Evolutionary conservation across 148 eudicot genomes (phyloP).

Genomic region (Linanthus parryae): DNA sequence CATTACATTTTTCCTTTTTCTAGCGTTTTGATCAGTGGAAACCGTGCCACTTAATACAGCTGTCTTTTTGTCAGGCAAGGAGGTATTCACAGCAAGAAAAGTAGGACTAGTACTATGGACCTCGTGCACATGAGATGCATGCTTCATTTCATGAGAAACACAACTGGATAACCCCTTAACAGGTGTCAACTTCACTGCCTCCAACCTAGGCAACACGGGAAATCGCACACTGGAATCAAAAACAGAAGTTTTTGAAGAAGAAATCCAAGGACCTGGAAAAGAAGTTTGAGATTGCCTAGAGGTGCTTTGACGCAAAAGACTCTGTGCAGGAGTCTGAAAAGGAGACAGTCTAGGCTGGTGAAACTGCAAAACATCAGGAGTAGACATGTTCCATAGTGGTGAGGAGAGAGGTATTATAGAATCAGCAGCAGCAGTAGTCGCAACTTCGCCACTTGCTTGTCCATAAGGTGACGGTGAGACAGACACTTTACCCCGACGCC

Average conservation of each 20-base stretch:
- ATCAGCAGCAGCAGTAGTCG: constrained; percentile 32
- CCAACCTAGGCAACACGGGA: constrained; percentile 45
- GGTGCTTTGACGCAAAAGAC: constrained; percentile 35
- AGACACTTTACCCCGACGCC: constrained; percentile 35
- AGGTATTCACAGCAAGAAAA: constrained; percentile 24
- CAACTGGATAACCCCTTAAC: constrained; percentile 38
- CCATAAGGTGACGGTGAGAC: constrained; percentile 42
- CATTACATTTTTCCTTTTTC: constrained; percentile 62
- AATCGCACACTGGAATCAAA: constrained; percentile 37
- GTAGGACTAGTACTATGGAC: constrained; percentile 25
- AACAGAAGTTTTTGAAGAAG: constrained; percentile 51
- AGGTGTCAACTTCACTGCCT: constrained; percentile 56
- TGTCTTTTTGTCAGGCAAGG: constrained; percentile 21
- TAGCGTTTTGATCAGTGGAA: constrained; percentile 48
- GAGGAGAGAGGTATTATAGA: constrained; percentile 65
- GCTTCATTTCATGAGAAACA: constrained; percentile 32
- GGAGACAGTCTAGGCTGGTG: constrained; percentile 51
- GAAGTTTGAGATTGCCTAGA: constrained; percentile 65
- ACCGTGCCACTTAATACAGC: constrained; percentile 22
- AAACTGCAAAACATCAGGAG: constrained; percentile 55
- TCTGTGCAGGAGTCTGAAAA: constrained; percentile 43
- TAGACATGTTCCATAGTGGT: constrained; percentile 74
- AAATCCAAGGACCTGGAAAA: constrained; percentile 55
- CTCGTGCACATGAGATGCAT: constrained; percentile 27
- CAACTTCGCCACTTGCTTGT: constrained; percentile 44